Conservation (phyloP, 2,329 filamentous ascomycete genomes). For the Alternaria sp. region DNA sequence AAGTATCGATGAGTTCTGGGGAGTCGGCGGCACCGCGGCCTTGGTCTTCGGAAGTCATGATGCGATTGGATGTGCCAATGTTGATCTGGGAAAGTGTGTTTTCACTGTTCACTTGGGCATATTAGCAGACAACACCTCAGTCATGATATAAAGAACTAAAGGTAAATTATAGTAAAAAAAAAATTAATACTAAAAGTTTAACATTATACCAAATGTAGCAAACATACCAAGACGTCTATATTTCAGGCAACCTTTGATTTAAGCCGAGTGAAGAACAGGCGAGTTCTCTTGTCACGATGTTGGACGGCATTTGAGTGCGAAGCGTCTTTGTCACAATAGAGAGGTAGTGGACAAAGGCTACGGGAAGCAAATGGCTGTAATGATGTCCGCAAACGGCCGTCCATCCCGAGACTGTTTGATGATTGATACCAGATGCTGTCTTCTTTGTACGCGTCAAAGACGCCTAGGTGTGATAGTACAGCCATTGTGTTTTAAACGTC, state of each 20-base stretch:
- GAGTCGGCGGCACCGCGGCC: background rate
- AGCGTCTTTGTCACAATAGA: constrained; percentile 31
- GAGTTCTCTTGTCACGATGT: background rate
- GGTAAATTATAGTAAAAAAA: too few species aligned
- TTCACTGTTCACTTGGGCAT: constrained; percentile 1
- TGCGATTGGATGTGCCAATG: background rate
- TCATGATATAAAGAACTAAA: too few species aligned
- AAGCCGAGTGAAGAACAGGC: background rate
- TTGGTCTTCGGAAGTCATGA: constrained; percentile 17
- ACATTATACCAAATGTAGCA: constrained; percentile 4
- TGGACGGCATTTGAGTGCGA: constrained; percentile 12
- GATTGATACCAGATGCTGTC: constrained; percentile 11
- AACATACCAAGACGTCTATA: constrained; percentile 15
- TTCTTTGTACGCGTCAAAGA: constrained; percentile 31
- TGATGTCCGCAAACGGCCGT: constrained; percentile 30
- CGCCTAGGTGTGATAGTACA: constrained; percentile 2
- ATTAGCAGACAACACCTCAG: constrained; percentile 6
- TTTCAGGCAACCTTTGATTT: background rate
- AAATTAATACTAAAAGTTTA: too few species aligned
- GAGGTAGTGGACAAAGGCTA: constrained; percentile 29
- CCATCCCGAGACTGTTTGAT: constrained; percentile 18
- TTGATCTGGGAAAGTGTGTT: background rate
- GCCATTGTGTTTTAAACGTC: constrained; percentile 3
- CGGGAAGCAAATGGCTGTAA: constrained; percentile 28
- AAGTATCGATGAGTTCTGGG: constrained; percentile 17